Percentiles rank a stretch among this genome's conserved stretches.
These are phyloP conservation scores for Crucibulum laeve DNA, from an alignment of 768 basidiomycete species.

Conservation along the genomic window DNA sequence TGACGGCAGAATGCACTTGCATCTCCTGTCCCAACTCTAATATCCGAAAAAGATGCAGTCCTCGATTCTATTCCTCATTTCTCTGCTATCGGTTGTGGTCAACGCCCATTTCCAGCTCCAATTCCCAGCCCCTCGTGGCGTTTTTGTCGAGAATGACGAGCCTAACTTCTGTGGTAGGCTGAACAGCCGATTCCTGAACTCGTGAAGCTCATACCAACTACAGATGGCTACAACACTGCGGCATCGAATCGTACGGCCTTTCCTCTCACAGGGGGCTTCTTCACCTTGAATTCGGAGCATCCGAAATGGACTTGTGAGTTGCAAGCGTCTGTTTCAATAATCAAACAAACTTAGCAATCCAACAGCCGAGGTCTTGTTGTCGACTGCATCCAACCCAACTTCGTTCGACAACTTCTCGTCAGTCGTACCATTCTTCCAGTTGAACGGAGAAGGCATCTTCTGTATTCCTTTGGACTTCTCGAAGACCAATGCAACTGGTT, in stretches of 20 bases:
- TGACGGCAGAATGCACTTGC: too few relatives aligned
- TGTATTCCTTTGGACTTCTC: slow-evolving; percentile 69
- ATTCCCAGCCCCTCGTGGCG: slow-evolving; percentile 70
- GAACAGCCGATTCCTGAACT: not conserved
- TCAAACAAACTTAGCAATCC: slow-evolving; percentile 1
- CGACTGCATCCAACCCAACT: slow-evolving; percentile 53
- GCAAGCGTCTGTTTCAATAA: slow-evolving; percentile 1
- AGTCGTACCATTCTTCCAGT: slow-evolving; percentile 44
- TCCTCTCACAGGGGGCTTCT: slow-evolving; percentile 59
- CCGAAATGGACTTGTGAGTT: slow-evolving; percentile 51
- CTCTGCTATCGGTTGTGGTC: slow-evolving; percentile 33
- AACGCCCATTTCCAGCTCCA: slow-evolving; percentile 79
- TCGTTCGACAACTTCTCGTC: slow-evolving; percentile 61
- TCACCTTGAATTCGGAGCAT: slow-evolving; percentile 66
- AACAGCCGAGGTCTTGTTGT: slow-evolving; percentile 50
- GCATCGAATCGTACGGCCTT: slow-evolving; percentile 60
- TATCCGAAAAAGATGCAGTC: not conserved
- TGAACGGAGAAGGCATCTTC: slow-evolving; percentile 51
- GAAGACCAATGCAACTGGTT: slow-evolving; percentile 39
- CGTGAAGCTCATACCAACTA: slow-evolving; percentile 2
- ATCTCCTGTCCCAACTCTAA: too few relatives aligned
- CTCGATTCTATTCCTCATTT: slow-evolving; percentile 26
- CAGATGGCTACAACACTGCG: slow-evolving; percentile 61
- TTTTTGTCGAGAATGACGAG: slow-evolving; percentile 57
- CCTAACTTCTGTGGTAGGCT: slow-evolving; percentile 63